phyloP scores from a whole-genome alignment of 2,329 filamentous ascomycete genomes.

The Huntiella moniliformis region DNA sequence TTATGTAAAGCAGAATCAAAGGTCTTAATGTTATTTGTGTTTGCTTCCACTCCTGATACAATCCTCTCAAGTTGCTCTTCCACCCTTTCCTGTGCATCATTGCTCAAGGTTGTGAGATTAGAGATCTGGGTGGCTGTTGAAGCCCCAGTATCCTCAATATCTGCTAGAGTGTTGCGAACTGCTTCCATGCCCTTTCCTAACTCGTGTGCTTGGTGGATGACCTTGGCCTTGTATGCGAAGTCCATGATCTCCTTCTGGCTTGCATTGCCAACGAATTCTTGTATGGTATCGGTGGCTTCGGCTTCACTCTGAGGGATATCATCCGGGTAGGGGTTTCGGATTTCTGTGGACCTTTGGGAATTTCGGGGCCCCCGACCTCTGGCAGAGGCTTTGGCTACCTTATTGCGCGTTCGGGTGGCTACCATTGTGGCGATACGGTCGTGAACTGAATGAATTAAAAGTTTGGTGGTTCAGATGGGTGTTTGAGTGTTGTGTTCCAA shows the following conservation, averaged over 20 bases:
- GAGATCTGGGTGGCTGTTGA: constrained; percentile 7
- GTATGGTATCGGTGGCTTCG: constrained; percentile 1
- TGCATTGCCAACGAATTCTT: constrained; percentile 6
- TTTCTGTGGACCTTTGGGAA: too few relatives aligned
- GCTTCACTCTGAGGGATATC: not conserved
- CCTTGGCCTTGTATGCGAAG: constrained; percentile 10
- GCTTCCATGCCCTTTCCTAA: constrained; percentile 3
- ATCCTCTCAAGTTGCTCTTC: constrained; percentile 6
- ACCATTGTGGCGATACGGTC: too few relatives aligned
- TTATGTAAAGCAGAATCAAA: constrained; percentile 3
- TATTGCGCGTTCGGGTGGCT: too few relatives aligned
- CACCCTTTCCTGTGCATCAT: constrained; percentile 2
- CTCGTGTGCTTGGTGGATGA: constrained; percentile 6
- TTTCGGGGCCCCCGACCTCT: too few relatives aligned
- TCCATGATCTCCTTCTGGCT: constrained; percentile 5
- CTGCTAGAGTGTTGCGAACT: constrained; percentile 6
- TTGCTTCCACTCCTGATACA: not conserved
- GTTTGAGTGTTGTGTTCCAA: too few relatives aligned
- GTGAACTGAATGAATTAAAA: too few relatives aligned
- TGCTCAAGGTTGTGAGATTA: constrained; percentile 1
- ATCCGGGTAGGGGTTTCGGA: constrained; percentile 1
- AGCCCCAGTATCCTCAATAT: constrained; percentile 8
- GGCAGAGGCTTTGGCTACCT: too few relatives aligned
- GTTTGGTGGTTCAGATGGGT: too few relatives aligned
- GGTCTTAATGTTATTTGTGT: constrained; percentile 5